These are phyloP conservation scores for Entomortierella beljakovae DNA, from an alignment of 192 early-diverging fungal genomes.

Conservation along the genomic window DNA sequence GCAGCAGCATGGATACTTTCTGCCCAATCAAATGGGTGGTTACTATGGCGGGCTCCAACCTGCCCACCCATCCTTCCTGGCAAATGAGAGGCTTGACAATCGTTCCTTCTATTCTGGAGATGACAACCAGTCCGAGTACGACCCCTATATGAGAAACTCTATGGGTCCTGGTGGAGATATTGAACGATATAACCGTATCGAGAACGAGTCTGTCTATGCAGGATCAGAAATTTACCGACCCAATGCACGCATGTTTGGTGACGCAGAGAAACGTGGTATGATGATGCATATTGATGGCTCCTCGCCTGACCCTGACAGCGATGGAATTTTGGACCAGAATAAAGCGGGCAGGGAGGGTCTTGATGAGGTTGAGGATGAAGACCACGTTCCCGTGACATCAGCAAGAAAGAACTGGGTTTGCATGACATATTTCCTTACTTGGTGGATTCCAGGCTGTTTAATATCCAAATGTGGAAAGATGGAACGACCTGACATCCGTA, in stretches of 20 bases:
- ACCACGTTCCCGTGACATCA: conserved; percentile 61
- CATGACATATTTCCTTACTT: conserved; percentile 82
- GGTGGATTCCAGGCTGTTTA: conserved; percentile 84
- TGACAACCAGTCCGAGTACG: conserved; percentile 74
- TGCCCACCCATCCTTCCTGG: conserved; percentile 37
- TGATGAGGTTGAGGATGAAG: conserved; percentile 61
- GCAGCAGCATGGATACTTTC: conserved; percentile 36
- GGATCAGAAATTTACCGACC: conserved; percentile 56
- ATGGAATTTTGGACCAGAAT: conserved; percentile 46
- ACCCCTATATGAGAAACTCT: conserved; percentile 63
- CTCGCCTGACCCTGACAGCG: conserved; percentile 34
- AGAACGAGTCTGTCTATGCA: conserved; percentile 55
- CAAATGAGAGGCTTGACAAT: conserved; percentile 51
- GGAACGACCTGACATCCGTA: conserved; percentile 80
- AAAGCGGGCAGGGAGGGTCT: conserved; percentile 43
- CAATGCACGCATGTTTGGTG: conserved; percentile 56
- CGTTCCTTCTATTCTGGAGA: conserved; percentile 58
- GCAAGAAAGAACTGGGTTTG: conserved; percentile 86
- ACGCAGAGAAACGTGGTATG: conserved; percentile 61
- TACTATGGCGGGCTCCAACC: conserved; percentile 38
- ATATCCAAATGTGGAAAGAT: conserved; percentile 81
- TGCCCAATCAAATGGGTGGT: conserved; percentile 24
- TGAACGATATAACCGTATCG: conserved; percentile 29
- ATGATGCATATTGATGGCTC: conserved; percentile 46
- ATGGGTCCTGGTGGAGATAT: conserved; percentile 28